phyloP scores from a whole-genome alignment of 352 stramenopile species.

The Peronospora farinosa region DNA sequence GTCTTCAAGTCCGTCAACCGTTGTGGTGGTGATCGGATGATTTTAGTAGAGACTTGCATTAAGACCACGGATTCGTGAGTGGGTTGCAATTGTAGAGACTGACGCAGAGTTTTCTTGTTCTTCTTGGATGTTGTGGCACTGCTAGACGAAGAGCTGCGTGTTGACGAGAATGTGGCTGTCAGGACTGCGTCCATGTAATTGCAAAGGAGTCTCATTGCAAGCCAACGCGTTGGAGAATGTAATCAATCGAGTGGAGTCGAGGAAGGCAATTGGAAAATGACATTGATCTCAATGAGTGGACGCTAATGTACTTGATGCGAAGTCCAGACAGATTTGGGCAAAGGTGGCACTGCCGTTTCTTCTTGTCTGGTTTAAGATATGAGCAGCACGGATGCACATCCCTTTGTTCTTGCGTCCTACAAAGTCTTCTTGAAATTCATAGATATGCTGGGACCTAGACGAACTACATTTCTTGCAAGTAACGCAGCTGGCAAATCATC shows the following conservation, averaged over 20 bases:
- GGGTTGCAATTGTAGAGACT: neutral
- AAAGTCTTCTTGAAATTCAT: too few relatives aligned
- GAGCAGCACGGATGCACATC: neutral
- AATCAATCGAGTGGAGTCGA: neutral
- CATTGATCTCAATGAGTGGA: conserved; percentile 3
- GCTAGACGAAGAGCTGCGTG: conserved; percentile 1
- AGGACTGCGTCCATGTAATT: conserved; percentile 32
- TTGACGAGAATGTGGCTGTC: conserved; percentile 23
- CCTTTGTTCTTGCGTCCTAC: too few relatives aligned
- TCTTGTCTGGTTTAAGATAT: neutral
- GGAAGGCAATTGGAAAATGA: conserved; percentile 23
- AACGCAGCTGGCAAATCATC: conserved; percentile 20
- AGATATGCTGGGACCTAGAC: neutral
- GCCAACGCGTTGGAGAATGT: neutral
- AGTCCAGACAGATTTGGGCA: conserved; percentile 22
- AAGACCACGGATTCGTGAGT: neutral
- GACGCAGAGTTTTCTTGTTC: conserved; percentile 15
- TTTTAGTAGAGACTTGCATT: neutral
- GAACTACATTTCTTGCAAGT: neutral
- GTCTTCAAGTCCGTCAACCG: conserved; percentile 36
- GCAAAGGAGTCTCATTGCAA: conserved; percentile 29
- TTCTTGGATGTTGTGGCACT: conserved; percentile 20
- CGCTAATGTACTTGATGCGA: neutral
- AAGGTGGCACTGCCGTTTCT: conserved; percentile 1
- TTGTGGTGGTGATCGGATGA: conserved; percentile 26